Conservation (phyloP, 2,329 filamentous ascomycete genomes). For the Penicillium occitanis region DNA sequence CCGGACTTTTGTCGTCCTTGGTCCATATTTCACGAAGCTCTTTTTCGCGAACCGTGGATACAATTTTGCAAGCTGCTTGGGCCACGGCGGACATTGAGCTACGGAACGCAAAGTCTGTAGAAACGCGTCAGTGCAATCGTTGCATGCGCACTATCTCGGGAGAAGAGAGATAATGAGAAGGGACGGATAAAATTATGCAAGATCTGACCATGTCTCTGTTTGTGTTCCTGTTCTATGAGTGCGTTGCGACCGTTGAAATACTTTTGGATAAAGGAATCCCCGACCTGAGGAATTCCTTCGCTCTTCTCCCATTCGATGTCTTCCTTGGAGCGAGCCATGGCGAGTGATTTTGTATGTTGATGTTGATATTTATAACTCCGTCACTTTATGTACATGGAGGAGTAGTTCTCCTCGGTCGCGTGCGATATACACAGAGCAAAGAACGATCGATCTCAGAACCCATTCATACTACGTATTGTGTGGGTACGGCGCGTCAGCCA, state of each 20-base stretch:
- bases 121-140: not conserved
- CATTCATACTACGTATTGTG: not conserved
- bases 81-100: slow-evolving; percentile 73
- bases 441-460: not conserved
- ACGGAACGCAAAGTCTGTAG: slow-evolving; percentile 33
- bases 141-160: not conserved
- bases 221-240: slow-evolving; percentile 77
- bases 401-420: not conserved
- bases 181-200: not conserved
- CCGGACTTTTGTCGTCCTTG: slow-evolving; percentile 49
- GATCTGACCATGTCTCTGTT: slow-evolving; percentile 70
- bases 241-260: slow-evolving; percentile 74
- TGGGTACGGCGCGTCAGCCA: not conserved
- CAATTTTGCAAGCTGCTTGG: slow-evolving; percentile 73
- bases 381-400: not conserved
- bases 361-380: not conserved
- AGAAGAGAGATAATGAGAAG: not conserved
- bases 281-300: slow-evolving; percentile 47
- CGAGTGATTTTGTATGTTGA: not conserved
- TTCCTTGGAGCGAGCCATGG: slow-evolving; percentile 18
- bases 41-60: slow-evolving; percentile 72
- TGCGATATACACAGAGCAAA: not conserved
- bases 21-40: slow-evolving; percentile 79
- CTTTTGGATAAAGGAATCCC: slow-evolving; percentile 77
- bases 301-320: slow-evolving; percentile 38